Percentiles rank a stretch among this genome's conserved stretches.
These are phyloP conservation scores for Ophiognomonia clavigignenti-juglandacearum DNA, from an alignment of 2,329 filamentous ascomycete genomes.

Conservation along the genomic window DNA sequence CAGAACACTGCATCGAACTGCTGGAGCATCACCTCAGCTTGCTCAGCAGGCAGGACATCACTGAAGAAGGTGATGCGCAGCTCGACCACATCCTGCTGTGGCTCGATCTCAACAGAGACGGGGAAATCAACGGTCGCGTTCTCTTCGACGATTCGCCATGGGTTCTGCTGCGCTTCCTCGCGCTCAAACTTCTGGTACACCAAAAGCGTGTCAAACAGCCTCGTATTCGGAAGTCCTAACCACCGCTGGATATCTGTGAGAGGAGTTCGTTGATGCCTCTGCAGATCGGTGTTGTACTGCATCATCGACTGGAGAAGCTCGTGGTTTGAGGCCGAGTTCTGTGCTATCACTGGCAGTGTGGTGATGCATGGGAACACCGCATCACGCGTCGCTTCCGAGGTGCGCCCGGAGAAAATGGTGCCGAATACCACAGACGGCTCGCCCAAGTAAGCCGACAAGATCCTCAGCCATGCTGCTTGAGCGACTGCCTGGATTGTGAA, in stretches of 20 bases:
- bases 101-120: constrained; percentile 75
- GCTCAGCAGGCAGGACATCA: constrained; percentile 60
- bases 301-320: constrained; percentile 61
- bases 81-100: constrained; percentile 43
- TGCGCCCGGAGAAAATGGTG: constrained; percentile 72
- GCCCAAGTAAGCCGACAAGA: constrained; percentile 73
- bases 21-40: constrained; percentile 60
- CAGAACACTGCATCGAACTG: constrained; percentile 69
- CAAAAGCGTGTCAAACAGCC: constrained; percentile 79
- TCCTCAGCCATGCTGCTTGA: constrained; percentile 71
- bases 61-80: constrained; percentile 64
- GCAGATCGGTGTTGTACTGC: constrained; percentile 56
- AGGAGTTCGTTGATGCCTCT: constrained; percentile 67
- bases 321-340: constrained; percentile 47
- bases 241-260: constrained; percentile 68
- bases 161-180: constrained; percentile 18
- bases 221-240: constrained; percentile 58
- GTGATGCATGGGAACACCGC: constrained; percentile 75
- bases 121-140: constrained; percentile 70
- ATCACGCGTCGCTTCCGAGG: constrained; percentile 51
- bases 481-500: constrained; percentile 72
- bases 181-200: constrained; percentile 65
- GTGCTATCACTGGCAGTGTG: constrained; percentile 69
- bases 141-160: constrained; percentile 62
- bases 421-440: constrained; percentile 74